Evolutionary conservation across 202 grass and related monocot species (phyloP), one percentile per base, ranked within the genome.

Genomic region (Carex arenaria): DNA sequence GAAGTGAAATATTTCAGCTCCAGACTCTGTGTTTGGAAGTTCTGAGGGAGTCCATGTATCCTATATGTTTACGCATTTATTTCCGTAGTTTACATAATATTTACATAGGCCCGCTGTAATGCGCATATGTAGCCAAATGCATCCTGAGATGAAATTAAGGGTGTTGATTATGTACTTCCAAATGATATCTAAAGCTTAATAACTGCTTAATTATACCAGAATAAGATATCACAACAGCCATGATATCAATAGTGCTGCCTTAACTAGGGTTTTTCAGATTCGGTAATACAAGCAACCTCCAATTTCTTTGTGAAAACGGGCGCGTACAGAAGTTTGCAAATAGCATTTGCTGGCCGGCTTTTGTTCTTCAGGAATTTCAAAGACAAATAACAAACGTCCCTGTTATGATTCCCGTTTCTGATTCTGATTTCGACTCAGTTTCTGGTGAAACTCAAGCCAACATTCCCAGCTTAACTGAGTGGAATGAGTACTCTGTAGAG

Each of bases 241-340:
- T 54, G 52, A 17, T 76, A 31, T 76, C 72, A 76, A 56, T 32
- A 55, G 49, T 76, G 26, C 28, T 61, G 10, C 43, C 72, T 78
- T 64, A 78, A 64, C 72, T 42, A 51, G 45, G 60, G n/a, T 32
- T 85, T 28, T 87, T 88, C 86, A 98, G 95, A 86, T 98, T 98
- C 54, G 91, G 95, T 43, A 95, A 95, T 90, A 78, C 90, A 67
- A 98, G 88, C 69, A 98, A 98, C 81, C 85, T 98, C 79, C 95
- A 98, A 85, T 98, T 98, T 81, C 83, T 98, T 66, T 95, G 91
- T 87, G 95, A 98, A 93, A 98, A 92, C 85, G 95, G 95, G 18
- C 89, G 93, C 38, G 85, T 95, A 87, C 95, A 98, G 64, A 98
- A 98, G 85, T 98, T 98, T 84, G 95, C 91, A 26, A 98, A 98